Evolutionary conservation across 306 rosid genomes (phyloP).

Genomic region (Cyamopsis tetragonoloba): DNA sequence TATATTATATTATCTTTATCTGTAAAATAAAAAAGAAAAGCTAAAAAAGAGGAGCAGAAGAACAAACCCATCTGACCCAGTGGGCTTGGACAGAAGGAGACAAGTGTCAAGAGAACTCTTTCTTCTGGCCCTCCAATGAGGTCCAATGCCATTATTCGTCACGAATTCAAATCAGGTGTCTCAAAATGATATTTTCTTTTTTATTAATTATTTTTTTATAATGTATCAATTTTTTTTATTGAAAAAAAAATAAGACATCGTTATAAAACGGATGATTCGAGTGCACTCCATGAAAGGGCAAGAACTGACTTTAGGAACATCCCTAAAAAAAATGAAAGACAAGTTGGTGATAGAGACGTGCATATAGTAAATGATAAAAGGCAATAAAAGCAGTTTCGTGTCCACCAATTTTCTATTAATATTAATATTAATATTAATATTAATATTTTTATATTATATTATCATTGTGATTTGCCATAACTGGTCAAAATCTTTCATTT

Average conservation of each 20-base stretch:
- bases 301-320: slow-evolving; percentile 39
- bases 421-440: background rate
- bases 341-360: slow-evolving; percentile 29
- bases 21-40: too few relatives aligned
- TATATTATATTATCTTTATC: too few relatives aligned
- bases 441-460: too few relatives aligned
- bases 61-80: slow-evolving; percentile 2
- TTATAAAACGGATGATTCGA: too few relatives aligned
- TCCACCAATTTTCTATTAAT: slow-evolving; percentile 25
- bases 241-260: too few relatives aligned
- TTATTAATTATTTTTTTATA: too few relatives aligned
- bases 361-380: slow-evolving; percentile 16
- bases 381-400: slow-evolving; percentile 46
- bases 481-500: slow-evolving; percentile 33
- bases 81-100: slow-evolving; percentile 28
- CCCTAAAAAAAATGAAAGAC: slow-evolving; percentile 23
- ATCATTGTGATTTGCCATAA: slow-evolving; percentile 26
- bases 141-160: slow-evolving; percentile 16
- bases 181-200: too few relatives aligned
- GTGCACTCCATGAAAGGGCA: too few relatives aligned
- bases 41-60: background rate
- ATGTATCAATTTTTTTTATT: too few relatives aligned
- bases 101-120: slow-evolving; percentile 20
- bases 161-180: too few relatives aligned
- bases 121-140: slow-evolving; percentile 23